Evolutionary conservation across 257 asterid species (phyloP), one percentile per base, ranked within the genome.

Genomic region (Solanum commersonii): DNA sequence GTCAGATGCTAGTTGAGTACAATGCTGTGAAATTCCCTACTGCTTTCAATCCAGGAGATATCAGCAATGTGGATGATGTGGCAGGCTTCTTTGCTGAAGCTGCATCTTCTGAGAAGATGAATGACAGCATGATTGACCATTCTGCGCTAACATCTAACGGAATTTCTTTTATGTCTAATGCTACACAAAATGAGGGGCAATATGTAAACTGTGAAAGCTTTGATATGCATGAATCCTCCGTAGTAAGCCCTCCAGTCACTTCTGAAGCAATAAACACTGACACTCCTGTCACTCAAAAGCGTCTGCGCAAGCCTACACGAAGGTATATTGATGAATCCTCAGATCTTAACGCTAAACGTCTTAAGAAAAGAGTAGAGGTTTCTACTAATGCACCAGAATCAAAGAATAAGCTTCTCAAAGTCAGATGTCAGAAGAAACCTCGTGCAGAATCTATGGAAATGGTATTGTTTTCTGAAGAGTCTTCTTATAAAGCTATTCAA

Each of bases 241-340:
- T 74, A 35, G 77, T 84, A 72, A 84, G 77, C 65, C 71, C 70
- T 82, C 85, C 85, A 82, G 70, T 49, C 85, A 49, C 89, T 12
- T 85, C 87, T 79, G 91, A 52, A 60, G 89, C 87, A 46, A 87
- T 89, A 86, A 63, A 78, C 59, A 31, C 42, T 44, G 94, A 90
- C 78, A 22, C 89, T 59, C 84, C 85, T 88, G 91, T 94, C 81
- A 89, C 63, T 5, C 93, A 87, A 67, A 97, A 96, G 96, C 94
- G 99, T 86, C 89, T 94, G 23, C 98, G 99, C 46, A 97, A 92
- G 93, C 99, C 99, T 83, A 96, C 99, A 12, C 94, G 90, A 92
- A 96, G 99, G 92, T 97, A 94, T 89, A 94, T 97, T 87, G 99
- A 95, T 46, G 99, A 94, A 91, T 90, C 94, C 76, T 88, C 92